Evolutionary conservation across 2,329 filamentous ascomycete species (phyloP), one percentile per base, ranked within the genome.

Genomic region (Lecanicillium sp.): DNA sequence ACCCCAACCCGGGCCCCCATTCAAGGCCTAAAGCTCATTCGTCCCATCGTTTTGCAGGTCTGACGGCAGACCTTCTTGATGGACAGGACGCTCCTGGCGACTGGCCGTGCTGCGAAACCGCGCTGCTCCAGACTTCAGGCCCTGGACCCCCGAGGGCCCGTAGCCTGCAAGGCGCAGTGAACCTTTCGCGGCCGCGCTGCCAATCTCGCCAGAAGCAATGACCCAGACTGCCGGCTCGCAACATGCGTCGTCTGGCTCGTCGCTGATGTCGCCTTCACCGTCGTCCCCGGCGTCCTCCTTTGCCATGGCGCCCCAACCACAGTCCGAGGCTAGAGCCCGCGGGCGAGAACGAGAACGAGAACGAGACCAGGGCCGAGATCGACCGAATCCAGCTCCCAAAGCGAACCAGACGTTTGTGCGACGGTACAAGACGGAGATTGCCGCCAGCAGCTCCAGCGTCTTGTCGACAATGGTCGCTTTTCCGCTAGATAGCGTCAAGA

Each of bases 401-500:
- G 31, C 43, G 45, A 61, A 60, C 44, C 48, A 57, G 41, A 50
- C 50, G 18, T 53, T 81, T 67, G 69, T 83, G 53, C 88, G 87
- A 65, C 74, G 73, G 49, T 90, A 92, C 61, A 77, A 84, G 48
- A 89, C 83, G 35, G 84, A 90, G 63, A 79, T 92, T 48, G 79
- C 85, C 44, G 86, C 87, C 32, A 84, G 81, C 61, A 71, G 79
- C 29, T 84, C 82, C 56, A 89, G 83, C 60, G 71, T 89, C 48
- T 70, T 90, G 41, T 87, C 84, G 28, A 92, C 86, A 30, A 73
- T 87, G 55, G 71, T 75, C 48, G 83, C 86, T n/a, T 94, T 90
- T 56, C 87, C 87, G 17, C 76, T 94, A 49, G 87, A 94, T 60
- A 90, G 87, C 52, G 82, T 90, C 58, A 94, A 94, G 69, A 89